Percentiles rank a stretch among this genome's conserved stretches.
Evolutionary conservation across 495 filamentous ascomycete species (phyloP).

Genomic region (Penicillium bialowiezense): DNA sequence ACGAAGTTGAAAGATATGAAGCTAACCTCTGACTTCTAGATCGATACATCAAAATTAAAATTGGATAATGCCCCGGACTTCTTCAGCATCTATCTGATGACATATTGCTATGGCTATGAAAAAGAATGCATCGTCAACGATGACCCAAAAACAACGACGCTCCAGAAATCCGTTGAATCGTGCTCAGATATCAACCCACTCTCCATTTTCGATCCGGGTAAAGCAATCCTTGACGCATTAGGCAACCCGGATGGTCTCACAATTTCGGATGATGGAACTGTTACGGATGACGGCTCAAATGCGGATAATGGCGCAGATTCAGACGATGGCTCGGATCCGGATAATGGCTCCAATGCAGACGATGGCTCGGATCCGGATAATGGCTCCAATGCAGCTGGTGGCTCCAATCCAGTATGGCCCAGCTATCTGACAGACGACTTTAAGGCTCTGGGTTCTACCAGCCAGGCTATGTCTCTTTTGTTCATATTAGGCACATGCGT

Average conservation of each 20-base stretch:
- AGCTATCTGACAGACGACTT: conserved; percentile 4
- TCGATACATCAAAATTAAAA: not conserved
- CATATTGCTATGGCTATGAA: conserved; percentile 8
- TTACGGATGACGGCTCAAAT: too few species aligned
- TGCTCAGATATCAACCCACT: conserved; percentile 9
- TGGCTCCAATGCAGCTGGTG: conserved; percentile 1
- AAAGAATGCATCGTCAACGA: conserved; percentile 1
- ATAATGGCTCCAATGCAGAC: too few species aligned
- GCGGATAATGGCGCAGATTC: too few species aligned
- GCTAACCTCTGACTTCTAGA: not conserved
- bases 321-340: too few species aligned
- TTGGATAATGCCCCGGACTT: conserved; percentile 2
- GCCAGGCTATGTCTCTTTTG: conserved; percentile 6
- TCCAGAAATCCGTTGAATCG: not conserved
- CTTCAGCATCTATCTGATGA: conserved; percentile 11
- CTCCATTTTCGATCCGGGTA: conserved; percentile 8
- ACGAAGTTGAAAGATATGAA: not conserved
- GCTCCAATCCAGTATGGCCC: not conserved
- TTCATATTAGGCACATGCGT: conserved; percentile 7
- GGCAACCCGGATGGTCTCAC: too few species aligned
- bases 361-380: too few species aligned
- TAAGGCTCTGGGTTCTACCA: conserved; percentile 1
- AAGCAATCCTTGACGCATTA: conserved; percentile 2
- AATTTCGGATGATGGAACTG: too few species aligned
- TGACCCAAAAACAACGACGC: not conserved